These are phyloP conservation scores for Eucalyptus marginata DNA, from an alignment of 345 rosid genomes.

Conservation along the genomic window DNA sequence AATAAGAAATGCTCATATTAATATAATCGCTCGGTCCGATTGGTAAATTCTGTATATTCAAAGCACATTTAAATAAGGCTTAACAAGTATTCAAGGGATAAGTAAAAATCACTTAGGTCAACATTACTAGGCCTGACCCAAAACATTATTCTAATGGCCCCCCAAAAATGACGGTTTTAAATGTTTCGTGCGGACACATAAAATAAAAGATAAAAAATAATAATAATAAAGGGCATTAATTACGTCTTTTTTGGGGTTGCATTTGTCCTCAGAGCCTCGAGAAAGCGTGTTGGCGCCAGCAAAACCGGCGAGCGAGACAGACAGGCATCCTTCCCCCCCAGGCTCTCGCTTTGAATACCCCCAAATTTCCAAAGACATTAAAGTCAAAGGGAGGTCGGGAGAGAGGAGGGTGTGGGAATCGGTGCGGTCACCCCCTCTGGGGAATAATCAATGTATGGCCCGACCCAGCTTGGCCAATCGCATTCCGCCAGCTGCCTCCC, in stretches of 20 bases:
- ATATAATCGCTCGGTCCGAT: not conserved
- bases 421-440: not conserved
- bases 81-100: not conserved
- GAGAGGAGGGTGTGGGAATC: not conserved
- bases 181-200: not conserved
- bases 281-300: not conserved
- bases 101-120: not conserved
- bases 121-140: not conserved
- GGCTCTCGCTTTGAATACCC: not conserved
- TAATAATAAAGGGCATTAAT: not conserved
- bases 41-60: not conserved
- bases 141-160: not conserved
- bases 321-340: not conserved
- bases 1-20: not conserved
- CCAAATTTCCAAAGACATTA: not conserved
- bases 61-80: not conserved
- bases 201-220: not conserved
- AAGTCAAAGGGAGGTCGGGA: not conserved
- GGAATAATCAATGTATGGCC: not conserved
- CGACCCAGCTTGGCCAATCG: not conserved
- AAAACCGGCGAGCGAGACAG: not conserved
- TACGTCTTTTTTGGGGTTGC: not conserved
- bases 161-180: not conserved
- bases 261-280: not conserved
- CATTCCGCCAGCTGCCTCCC: not conserved